Evolutionary conservation across 345 rosid species (phyloP).

Genomic region (Eutrema heterophyllum): DNA sequence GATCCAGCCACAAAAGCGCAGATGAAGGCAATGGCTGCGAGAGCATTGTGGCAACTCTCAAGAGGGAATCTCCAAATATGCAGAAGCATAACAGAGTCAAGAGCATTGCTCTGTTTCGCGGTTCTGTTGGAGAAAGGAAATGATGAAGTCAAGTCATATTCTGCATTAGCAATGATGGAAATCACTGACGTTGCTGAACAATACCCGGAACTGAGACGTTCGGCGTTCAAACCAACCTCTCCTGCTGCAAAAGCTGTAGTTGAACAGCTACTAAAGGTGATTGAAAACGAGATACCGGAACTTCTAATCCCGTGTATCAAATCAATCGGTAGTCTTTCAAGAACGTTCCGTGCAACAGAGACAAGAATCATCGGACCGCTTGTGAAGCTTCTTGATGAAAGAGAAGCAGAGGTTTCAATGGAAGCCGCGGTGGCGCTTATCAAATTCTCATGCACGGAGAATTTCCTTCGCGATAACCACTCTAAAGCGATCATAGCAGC

Average conservation of each 20-base stretch:
- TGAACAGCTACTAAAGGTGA: constrained; percentile 47
- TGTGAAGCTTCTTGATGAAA: constrained; percentile 65
- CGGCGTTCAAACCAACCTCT: constrained; percentile 69
- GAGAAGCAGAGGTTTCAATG: constrained; percentile 48
- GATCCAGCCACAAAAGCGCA: constrained; percentile 55
- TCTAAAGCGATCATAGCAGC: constrained; percentile 52
- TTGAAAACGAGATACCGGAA: constrained; percentile 49
- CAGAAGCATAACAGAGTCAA: constrained; percentile 60
- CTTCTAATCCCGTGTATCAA: constrained; percentile 51
- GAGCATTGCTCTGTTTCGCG: constrained; percentile 65
- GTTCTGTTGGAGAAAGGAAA: constrained; percentile 58
- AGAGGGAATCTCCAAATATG: constrained; percentile 59
- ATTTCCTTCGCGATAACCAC: constrained; percentile 52
- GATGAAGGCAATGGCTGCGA: constrained; percentile 82
- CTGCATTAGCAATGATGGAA: constrained; percentile 74
- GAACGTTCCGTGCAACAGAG: constrained; percentile 75
- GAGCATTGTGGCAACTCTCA: constrained; percentile 65
- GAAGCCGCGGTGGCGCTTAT: constrained; percentile 58
- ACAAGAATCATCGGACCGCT: constrained; percentile 55
- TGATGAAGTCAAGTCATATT: constrained; percentile 56
- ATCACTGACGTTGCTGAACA: constrained; percentile 62
- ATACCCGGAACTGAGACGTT: constrained; percentile 53
- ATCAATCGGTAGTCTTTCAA: constrained; percentile 67
- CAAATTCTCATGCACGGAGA: constrained; percentile 56
- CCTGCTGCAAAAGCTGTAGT: constrained; percentile 71